phyloP scores from a whole-genome alignment of 2,329 filamentous ascomycete genomes.

The Penicillium janthinellum region DNA sequence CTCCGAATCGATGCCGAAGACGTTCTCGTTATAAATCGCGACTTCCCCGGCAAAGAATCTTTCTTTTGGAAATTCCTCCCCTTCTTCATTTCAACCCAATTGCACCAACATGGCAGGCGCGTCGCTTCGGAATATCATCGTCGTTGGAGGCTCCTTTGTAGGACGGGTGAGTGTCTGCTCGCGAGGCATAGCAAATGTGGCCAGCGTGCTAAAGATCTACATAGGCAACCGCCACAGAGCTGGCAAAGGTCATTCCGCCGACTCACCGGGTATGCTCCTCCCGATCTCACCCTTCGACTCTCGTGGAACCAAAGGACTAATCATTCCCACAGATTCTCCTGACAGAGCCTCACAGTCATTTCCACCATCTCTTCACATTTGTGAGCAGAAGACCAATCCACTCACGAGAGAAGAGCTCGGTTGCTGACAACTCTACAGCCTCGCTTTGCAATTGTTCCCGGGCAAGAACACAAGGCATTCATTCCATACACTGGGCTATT shows the following conservation, averaged over 20 bases:
- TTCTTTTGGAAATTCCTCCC: background rate
- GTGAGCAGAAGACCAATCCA: slow-evolving; percentile 21
- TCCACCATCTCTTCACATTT: slow-evolving; percentile 41
- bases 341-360: slow-evolving; percentile 40
- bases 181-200: background rate
- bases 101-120: slow-evolving; percentile 26
- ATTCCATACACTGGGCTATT: slow-evolving; percentile 39
- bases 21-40: background rate
- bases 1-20: background rate
- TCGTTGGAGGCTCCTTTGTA: slow-evolving; percentile 41
- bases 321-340: slow-evolving; percentile 31
- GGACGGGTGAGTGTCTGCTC: slow-evolving; percentile 31
- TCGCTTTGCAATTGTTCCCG: slow-evolving; percentile 37
- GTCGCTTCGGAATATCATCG: slow-evolving; percentile 38
- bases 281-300: background rate
- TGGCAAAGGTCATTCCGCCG: slow-evolving; percentile 35
- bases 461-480: slow-evolving; percentile 42
- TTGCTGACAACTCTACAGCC: slow-evolving; percentile 23
- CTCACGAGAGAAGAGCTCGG: too few species aligned
- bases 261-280: slow-evolving; percentile 36
- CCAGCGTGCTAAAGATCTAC: slow-evolving; percentile 9
- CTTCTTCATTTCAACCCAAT: background rate
- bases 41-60: background rate
- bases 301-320: background rate
- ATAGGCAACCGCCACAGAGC: slow-evolving; percentile 38